These are phyloP conservation scores for Ascochyta lentis DNA, from an alignment of 2,329 filamentous ascomycete species.

Conservation along the genomic window DNA sequence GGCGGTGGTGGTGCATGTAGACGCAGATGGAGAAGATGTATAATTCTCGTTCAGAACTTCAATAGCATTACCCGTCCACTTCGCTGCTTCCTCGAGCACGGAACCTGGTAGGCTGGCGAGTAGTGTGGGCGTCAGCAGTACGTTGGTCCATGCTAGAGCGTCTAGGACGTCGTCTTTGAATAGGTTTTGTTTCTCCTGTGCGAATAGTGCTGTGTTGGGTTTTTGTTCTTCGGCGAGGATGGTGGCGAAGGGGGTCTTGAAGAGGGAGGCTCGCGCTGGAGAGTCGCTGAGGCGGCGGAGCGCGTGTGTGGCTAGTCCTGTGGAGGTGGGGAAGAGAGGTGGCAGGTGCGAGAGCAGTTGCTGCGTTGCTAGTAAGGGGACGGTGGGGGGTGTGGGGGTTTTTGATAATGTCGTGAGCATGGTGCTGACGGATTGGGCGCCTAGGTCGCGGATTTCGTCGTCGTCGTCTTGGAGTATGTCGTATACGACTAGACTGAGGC, in stretches of 20 bases:
- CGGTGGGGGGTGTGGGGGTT: conserved; percentile 43
- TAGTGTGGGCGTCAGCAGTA: conserved; percentile 51
- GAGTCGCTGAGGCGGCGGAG: conserved; percentile 50
- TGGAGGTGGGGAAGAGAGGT: conserved; percentile 42
- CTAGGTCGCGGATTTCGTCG: conserved; percentile 78
- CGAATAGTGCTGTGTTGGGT: conserved; percentile 75
- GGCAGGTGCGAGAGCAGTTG: conserved; percentile 45
- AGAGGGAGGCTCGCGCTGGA: neutral
- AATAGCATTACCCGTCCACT: no score
- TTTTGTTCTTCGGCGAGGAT: conserved; percentile 42
- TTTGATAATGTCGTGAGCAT: conserved; percentile 50
- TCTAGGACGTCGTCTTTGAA: conserved; percentile 85
- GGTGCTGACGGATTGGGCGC: conserved; percentile 58
- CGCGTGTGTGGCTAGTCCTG: conserved; percentile 44
- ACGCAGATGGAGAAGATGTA: no score
- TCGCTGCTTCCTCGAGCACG: no score
- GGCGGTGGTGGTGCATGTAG: conserved; percentile 20
- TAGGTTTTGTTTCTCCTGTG: conserved; percentile 91
- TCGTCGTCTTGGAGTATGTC: conserved; percentile 77
- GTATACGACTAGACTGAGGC: conserved; percentile 54
- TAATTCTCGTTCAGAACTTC: no score
- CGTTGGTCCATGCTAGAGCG: conserved; percentile 68
- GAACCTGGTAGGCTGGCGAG: conserved; percentile 28
- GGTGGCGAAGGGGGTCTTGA: conserved; percentile 17
- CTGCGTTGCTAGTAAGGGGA: conserved; percentile 58